phyloP scores from a whole-genome alignment of 306 rosid genomes.

The Vigna nakashimae region DNA sequence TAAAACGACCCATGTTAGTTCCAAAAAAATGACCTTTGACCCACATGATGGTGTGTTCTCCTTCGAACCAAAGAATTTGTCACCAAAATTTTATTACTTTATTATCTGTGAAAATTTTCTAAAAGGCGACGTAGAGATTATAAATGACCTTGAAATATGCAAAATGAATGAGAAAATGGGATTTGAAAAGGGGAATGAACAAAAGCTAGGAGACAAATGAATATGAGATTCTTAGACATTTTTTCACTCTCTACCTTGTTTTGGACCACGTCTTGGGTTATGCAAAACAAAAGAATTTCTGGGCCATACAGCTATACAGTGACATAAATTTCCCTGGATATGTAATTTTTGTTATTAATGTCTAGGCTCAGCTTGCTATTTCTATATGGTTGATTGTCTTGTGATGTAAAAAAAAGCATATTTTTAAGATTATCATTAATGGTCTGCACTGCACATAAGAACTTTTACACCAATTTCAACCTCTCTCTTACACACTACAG shows the following conservation, averaged over 20 bases:
- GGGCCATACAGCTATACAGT: slow-evolving; percentile 25
- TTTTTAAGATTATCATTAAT: slow-evolving; percentile 22
- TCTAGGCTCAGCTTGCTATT: slow-evolving; percentile 18
- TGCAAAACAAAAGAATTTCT: slow-evolving; percentile 41
- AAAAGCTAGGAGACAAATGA: slow-evolving; percentile 36
- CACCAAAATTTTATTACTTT: slow-evolving; percentile 34
- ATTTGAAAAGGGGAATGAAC: slow-evolving; percentile 16
- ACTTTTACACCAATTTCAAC: slow-evolving; percentile 22
- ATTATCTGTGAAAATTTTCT: slow-evolving; percentile 8
- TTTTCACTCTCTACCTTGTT: slow-evolving; percentile 24
- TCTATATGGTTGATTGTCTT: slow-evolving; percentile 10
- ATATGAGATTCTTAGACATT: background rate
- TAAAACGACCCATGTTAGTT: slow-evolving; percentile 37
- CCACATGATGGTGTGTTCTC: slow-evolving; percentile 42
- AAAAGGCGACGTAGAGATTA: background rate
- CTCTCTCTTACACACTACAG: background rate
- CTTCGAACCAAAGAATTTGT: slow-evolving; percentile 35
- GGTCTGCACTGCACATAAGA: slow-evolving; percentile 26
- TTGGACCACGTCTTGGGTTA: slow-evolving; percentile 45
- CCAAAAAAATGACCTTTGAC: slow-evolving; percentile 48
- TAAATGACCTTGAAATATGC: slow-evolving; percentile 28
- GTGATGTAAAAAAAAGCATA: slow-evolving; percentile 19
- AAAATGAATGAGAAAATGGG: slow-evolving; percentile 17
- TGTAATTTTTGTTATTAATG: slow-evolving; percentile 29
- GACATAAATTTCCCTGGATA: slow-evolving; percentile 6